Evolutionary conservation across 495 filamentous ascomycete genomes (phyloP).

Genomic region (Hypomontagnella monticulosa): DNA sequence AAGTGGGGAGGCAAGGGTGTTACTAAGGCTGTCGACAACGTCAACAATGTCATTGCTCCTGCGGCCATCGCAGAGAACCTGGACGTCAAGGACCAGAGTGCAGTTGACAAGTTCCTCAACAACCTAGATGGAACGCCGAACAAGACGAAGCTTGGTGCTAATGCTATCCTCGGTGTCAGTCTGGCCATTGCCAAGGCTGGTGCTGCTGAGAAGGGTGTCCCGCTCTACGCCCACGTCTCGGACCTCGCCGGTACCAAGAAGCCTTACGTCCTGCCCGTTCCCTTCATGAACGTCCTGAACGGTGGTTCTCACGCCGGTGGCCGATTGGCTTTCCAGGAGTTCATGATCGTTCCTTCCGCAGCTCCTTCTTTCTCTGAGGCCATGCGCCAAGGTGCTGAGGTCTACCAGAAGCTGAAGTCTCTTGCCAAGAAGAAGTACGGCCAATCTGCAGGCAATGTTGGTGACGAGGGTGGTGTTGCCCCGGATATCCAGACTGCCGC

Average conservation of each 20-base stretch:
- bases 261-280: constrained; percentile 98
- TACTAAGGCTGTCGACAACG: constrained; percentile 92
- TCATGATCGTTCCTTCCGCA: constrained; percentile 95
- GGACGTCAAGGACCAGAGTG: constrained; percentile 96
- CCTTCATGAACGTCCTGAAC: constrained; percentile 99
- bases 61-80: constrained; percentile 91
- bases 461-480: constrained; percentile 99
- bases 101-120: constrained; percentile 93
- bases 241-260: constrained; percentile 99
- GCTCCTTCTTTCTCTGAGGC: constrained; percentile 93
- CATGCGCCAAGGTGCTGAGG: constrained; percentile 93
- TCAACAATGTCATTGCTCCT: constrained; percentile 92
- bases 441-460: constrained; percentile 97
- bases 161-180: constrained; percentile 96
- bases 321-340: constrained; percentile 99
- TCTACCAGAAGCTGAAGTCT: constrained; percentile 97
- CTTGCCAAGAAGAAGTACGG: constrained; percentile 99
- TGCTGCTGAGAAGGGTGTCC: constrained; percentile 97
- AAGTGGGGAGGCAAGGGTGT: constrained; percentile 98
- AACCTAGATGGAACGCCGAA: constrained; percentile 94
- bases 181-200: constrained; percentile 98
- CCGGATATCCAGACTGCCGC: constrained; percentile 97
- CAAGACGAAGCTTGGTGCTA: constrained; percentile 98
- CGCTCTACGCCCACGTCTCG: constrained; percentile 97
- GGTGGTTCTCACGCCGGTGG: constrained; percentile 99